Evolutionary conservation across 352 stramenopile genomes (phyloP).

Genomic region (Phytopythium sindhum): DNA sequence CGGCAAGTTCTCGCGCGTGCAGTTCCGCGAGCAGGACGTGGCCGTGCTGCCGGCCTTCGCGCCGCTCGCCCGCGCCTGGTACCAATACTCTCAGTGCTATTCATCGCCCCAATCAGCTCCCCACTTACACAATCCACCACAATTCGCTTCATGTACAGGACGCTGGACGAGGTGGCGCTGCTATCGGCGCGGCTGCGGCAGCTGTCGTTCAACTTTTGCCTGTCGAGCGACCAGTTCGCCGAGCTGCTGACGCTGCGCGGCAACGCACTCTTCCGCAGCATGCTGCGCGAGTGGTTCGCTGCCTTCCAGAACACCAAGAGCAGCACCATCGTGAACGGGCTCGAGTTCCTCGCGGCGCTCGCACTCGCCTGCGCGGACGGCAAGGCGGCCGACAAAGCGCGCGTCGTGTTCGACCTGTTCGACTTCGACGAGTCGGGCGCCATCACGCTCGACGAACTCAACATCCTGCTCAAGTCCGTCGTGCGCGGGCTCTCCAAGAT

Average conservation of each 20-base stretch:
- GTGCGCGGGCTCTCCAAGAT: slow-evolving; percentile 65
- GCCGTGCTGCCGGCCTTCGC: slow-evolving; percentile 56
- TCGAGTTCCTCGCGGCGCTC: slow-evolving; percentile 64
- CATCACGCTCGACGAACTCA: slow-evolving; percentile 76
- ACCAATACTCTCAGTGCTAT: not conserved
- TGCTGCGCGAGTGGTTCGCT: slow-evolving; percentile 59
- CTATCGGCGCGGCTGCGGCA: slow-evolving; percentile 49
- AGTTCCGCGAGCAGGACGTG: slow-evolving; percentile 71
- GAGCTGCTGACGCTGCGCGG: slow-evolving; percentile 55
- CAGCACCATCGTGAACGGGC: slow-evolving; percentile 62
- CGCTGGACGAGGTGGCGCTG: slow-evolving; percentile 48
- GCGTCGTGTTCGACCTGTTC: slow-evolving; percentile 68
- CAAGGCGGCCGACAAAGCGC: slow-evolving; percentile 54
- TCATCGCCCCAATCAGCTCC: not conserved
- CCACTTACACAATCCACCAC: no score
- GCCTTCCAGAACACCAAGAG: slow-evolving; percentile 63
- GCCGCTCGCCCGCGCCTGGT: slow-evolving; percentile 70
- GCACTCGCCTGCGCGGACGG: slow-evolving; percentile 46
- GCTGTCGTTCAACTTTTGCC: slow-evolving; percentile 77
- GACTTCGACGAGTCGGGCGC: slow-evolving; percentile 65
- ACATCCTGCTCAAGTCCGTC: slow-evolving; percentile 69
- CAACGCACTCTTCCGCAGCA: slow-evolving; percentile 50
- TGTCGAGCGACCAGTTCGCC: slow-evolving; percentile 60
- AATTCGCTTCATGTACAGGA: slow-evolving; percentile 30
- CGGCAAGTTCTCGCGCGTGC: slow-evolving; percentile 66